Evolutionary conservation across 169 alveolate genomes (phyloP).

Genomic region (Theileria equi): DNA sequence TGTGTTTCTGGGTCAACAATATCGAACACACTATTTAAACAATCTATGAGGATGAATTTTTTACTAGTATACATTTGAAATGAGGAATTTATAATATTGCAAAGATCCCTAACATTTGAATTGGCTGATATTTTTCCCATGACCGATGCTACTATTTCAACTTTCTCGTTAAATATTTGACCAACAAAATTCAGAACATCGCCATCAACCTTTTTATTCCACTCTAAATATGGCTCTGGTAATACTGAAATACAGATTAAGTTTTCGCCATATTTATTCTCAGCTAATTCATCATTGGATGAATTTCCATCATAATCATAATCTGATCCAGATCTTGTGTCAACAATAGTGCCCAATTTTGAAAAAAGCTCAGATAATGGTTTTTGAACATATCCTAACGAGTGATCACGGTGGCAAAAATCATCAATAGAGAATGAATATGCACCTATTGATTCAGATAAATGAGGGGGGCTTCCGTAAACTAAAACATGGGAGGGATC

Average conservation of each 20-base stretch:
- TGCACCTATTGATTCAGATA: constrained; percentile 24
- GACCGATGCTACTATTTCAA: constrained; percentile 29
- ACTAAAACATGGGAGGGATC: constrained; percentile 75
- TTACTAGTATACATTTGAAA: background rate
- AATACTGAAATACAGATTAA: constrained; percentile 41
- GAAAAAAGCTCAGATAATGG: constrained; percentile 40
- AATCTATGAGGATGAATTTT: constrained; percentile 21
- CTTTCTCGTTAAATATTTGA: constrained; percentile 52
- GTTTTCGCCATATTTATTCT: constrained; percentile 14
- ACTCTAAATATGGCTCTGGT: constrained; percentile 29
- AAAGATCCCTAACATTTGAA: constrained; percentile 26
- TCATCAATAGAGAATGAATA: constrained; percentile 49
- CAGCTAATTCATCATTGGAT: background rate
- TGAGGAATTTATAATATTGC: constrained; percentile 5
- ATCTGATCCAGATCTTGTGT: background rate
- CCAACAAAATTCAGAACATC: constrained; percentile 23
- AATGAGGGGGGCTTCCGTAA: constrained; percentile 63
- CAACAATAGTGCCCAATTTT: constrained; percentile 18
- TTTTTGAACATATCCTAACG: constrained; percentile 53
- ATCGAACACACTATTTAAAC: constrained; percentile 4
- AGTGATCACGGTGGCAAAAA: constrained; percentile 53
- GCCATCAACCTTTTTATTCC: constrained; percentile 8
- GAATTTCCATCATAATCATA: background rate
- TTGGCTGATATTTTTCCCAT: constrained; percentile 43
- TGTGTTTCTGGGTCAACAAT: constrained; percentile 26